Evolutionary conservation across 2,329 filamentous ascomycete species (phyloP).

Genomic region (Ceratocystis huliohia): DNA sequence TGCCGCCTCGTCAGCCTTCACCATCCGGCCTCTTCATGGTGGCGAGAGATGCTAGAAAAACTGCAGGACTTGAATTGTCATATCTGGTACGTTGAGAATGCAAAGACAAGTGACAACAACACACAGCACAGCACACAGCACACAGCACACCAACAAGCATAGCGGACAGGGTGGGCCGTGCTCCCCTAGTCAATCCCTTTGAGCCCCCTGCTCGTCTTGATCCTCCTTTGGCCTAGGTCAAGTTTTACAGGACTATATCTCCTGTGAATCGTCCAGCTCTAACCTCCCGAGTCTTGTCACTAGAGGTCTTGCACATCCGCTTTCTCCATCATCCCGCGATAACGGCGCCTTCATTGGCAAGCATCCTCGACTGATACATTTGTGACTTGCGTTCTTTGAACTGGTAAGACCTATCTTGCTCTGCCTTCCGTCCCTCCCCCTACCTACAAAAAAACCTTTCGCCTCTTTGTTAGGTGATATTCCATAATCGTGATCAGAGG

Average conservation of each 20-base stretch:
- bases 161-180: constrained; percentile 4
- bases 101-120: constrained; percentile 2
- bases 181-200: constrained; percentile 2
- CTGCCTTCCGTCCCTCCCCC: not conserved
- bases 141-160: constrained; percentile 1
- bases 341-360: constrained; percentile 6
- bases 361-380: not conserved
- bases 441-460: not conserved
- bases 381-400: not conserved
- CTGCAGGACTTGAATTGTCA: constrained; percentile 2
- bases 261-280: constrained; percentile 18
- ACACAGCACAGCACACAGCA: constrained; percentile 5
- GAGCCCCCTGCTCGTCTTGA: constrained; percentile 15
- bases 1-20: not conserved
- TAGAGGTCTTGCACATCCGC: not conserved
- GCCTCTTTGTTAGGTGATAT: not conserved
- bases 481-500: not conserved
- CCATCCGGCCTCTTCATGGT: not conserved
- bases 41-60: not conserved
- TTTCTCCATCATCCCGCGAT: not conserved
- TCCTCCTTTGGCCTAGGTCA: constrained; percentile 15
- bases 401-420: constrained; percentile 5
- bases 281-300: constrained; percentile 14
- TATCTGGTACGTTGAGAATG: not conserved
- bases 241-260: constrained; percentile 19